These are phyloP conservation scores for Mycena haematopus DNA, from an alignment of 768 basidiomycete species.

Conservation along the genomic window DNA sequence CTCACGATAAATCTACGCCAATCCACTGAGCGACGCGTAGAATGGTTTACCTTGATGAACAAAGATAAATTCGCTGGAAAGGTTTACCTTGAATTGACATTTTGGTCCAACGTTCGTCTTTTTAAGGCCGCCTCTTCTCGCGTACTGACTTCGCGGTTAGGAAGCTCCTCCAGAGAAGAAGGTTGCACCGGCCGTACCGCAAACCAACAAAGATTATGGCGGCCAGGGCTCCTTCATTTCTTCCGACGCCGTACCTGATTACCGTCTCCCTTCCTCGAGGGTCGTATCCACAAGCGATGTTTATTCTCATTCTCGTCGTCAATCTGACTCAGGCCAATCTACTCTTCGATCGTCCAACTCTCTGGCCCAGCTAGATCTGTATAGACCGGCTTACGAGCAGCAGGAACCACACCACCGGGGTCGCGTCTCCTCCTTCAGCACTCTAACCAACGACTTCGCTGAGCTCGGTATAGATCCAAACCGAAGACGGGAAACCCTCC, in stretches of 20 bases:
- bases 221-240: constrained; percentile 82
- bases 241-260: constrained; percentile 42
- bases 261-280: constrained; percentile 37
- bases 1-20: neutral
- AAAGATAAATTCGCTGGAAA: constrained; percentile 96
- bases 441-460: constrained; percentile 66
- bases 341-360: constrained; percentile 69
- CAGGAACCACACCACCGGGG: constrained; percentile 35
- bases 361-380: constrained; percentile 67
- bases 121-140: neutral
- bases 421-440: constrained; percentile 52
- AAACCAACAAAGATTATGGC: constrained; percentile 77
- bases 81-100: constrained; percentile 95
- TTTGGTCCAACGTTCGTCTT: constrained; percentile 87
- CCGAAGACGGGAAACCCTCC: constrained; percentile 62
- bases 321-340: constrained; percentile 63
- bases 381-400: constrained; percentile 77
- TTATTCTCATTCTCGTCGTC: constrained; percentile 46
- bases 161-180: constrained; percentile 83
- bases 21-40: constrained; percentile 46
- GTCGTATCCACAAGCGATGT: constrained; percentile 41
- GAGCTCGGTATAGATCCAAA: constrained; percentile 62
- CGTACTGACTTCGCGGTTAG: constrained; percentile 42
- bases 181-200: constrained; percentile 52
- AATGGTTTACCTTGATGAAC: constrained; percentile 91